These are phyloP conservation scores for Ophiosphaerella korrae DNA, from an alignment of 2,329 filamentous ascomycete species.

Conservation along the genomic window DNA sequence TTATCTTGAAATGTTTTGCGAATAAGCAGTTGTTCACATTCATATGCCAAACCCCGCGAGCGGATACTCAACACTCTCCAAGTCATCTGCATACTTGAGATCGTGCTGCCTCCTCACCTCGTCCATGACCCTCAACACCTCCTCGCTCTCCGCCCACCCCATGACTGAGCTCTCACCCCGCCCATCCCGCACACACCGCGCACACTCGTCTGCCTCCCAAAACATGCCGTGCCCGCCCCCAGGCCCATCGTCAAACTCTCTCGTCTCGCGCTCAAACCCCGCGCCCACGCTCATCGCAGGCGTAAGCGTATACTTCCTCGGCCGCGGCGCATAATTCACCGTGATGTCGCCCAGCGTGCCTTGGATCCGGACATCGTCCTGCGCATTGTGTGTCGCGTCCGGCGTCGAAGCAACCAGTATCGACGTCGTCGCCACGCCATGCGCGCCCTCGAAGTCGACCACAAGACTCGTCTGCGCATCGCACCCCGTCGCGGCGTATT, in stretches of 20 bases:
- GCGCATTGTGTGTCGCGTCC: slow-evolving; percentile 58
- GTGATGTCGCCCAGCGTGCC: slow-evolving; percentile 81
- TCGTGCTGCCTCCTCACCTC: slow-evolving; percentile 66
- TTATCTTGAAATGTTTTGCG: too few relatives aligned
- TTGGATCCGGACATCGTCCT: slow-evolving; percentile 73
- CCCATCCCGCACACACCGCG: slow-evolving; percentile 75
- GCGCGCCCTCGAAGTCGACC: slow-evolving; percentile 68
- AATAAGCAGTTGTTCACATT: background rate
- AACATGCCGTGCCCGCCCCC: slow-evolving; percentile 79
- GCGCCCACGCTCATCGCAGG: slow-evolving; percentile 39
- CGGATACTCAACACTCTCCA: slow-evolving; percentile 57
- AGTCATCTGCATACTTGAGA: slow-evolving; percentile 66
- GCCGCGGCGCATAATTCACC: slow-evolving; percentile 70
- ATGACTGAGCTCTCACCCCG: slow-evolving; percentile 64
- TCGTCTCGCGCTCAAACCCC: slow-evolving; percentile 13
- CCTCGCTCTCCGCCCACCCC: slow-evolving; percentile 74
- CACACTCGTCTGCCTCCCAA: slow-evolving; percentile 82
- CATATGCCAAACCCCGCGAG: slow-evolving; percentile 28
- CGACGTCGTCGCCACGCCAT: slow-evolving; percentile 67
- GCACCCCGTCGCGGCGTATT: slow-evolving; percentile 69
- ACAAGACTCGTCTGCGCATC: slow-evolving; percentile 79
- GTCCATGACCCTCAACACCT: slow-evolving; percentile 82
- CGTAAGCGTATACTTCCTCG: slow-evolving; percentile 68
- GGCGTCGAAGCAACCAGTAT: slow-evolving; percentile 57
- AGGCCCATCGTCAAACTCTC: slow-evolving; percentile 49